Conservation (phyloP, 192 early-diverging fungal genomes). For the Coemansia sp. region DNA sequence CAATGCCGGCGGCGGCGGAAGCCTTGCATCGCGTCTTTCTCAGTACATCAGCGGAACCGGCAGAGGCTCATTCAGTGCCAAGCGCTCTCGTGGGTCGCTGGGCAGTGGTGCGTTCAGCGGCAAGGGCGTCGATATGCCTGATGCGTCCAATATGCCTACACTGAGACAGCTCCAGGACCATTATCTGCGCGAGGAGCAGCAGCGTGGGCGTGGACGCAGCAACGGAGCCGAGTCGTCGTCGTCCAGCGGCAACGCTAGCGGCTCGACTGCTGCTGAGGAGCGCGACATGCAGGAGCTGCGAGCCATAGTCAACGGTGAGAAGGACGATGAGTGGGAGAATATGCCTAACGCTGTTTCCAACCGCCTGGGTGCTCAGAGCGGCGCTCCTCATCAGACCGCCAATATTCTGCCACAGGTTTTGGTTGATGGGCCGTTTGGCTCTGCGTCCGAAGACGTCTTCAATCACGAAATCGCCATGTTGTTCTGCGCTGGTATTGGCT, state of each 20-base stretch:
- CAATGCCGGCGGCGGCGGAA: slow-evolving; percentile 14
- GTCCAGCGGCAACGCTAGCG: slow-evolving; percentile 12
- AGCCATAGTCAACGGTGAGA: slow-evolving; percentile 36
- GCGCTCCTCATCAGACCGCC: slow-evolving; percentile 32
- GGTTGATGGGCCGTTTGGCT: slow-evolving; percentile 78
- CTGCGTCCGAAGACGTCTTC: slow-evolving; percentile 79
- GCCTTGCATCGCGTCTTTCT: slow-evolving; percentile 42
- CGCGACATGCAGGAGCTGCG: slow-evolving; percentile 34
- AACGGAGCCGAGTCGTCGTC: slow-evolving; percentile 5
- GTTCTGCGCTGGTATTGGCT: slow-evolving; percentile 82
- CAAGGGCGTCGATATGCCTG: background rate
- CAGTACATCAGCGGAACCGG: slow-evolving; percentile 31
- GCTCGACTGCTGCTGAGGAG: slow-evolving; percentile 24
- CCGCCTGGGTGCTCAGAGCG: background rate
- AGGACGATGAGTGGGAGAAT: slow-evolving; percentile 29
- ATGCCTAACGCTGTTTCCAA: slow-evolving; percentile 17
- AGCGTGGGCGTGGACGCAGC: background rate
- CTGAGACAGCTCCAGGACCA: slow-evolving; percentile 53
- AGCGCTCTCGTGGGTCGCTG: slow-evolving; percentile 4
- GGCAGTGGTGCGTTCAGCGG: slow-evolving; percentile 1
- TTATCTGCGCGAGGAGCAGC: slow-evolving; percentile 36
- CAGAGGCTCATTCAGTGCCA: slow-evolving; percentile 4
- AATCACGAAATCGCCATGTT: slow-evolving; percentile 76
- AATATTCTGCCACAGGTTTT: slow-evolving; percentile 65
- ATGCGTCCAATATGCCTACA: slow-evolving; percentile 34